phyloP scores from a whole-genome alignment of 2,329 filamentous ascomycete genomes.

The Tolypocladium inflatum region DNA sequence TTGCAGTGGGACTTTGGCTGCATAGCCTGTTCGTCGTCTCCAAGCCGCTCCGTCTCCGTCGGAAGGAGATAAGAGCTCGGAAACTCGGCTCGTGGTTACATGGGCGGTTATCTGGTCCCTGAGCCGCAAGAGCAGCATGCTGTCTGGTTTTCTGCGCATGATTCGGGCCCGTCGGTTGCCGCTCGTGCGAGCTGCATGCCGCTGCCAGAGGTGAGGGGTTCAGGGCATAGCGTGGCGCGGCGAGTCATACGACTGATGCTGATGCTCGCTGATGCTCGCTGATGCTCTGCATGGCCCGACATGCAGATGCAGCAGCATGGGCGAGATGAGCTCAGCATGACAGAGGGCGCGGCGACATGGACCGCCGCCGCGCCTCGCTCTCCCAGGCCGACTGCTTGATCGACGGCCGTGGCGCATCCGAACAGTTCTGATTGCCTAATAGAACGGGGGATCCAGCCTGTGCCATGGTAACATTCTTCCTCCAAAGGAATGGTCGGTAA shows the following conservation, averaged over 20 bases:
- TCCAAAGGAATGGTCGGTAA: background rate
- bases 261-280: too few species aligned
- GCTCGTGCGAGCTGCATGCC: background rate
- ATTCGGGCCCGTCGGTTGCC: background rate
- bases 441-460: background rate
- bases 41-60: background rate
- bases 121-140: background rate
- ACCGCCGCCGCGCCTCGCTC: background rate
- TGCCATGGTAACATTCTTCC: background rate
- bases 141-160: background rate
- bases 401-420: background rate
- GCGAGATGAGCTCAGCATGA: background rate
- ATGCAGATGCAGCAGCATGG: background rate
- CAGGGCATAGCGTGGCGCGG: background rate
- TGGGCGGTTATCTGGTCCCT: background rate
- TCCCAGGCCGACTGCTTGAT: background rate
- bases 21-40: background rate
- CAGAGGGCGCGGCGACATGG: background rate
- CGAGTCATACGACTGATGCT: background rate
- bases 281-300: background rate
- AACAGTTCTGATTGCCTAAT: background rate
- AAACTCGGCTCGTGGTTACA: background rate
- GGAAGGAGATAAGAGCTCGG: background rate
- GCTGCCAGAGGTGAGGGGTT: background rate
- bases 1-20: background rate